A percentile compares a stretch with the other conserved stretches of the same genome.
Evolutionary conservation across 1,139 yeast genomes (phyloP).

Genomic region (Suhomyces kunorum): DNA sequence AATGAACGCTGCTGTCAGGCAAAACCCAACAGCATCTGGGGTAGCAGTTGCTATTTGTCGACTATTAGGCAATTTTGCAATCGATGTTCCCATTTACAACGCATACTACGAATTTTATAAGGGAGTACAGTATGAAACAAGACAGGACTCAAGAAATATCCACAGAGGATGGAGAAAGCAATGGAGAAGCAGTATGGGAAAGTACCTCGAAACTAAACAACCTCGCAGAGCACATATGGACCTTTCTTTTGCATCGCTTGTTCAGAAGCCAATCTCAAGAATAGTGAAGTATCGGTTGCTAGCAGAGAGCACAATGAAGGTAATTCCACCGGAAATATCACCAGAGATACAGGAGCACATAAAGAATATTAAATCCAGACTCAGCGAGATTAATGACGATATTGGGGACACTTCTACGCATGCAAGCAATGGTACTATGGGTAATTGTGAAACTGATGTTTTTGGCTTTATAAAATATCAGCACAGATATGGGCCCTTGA

Average conservation of each 20-base stretch:
- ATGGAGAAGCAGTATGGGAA: conserved; percentile 31
- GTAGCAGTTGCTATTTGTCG: conserved; percentile 18
- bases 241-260: conserved; percentile 49
- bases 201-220: conserved; percentile 46
- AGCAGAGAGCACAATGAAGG: conserved; percentile 39
- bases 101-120: conserved; percentile 46
- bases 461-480: neutral
- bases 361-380: conserved; percentile 21
- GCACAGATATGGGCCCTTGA: neutral
- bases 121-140: conserved; percentile 28
- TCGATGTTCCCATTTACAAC: conserved; percentile 37
- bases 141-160: no score
- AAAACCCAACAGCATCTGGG: conserved; percentile 1
- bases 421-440: no score
- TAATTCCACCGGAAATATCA: conserved; percentile 14
- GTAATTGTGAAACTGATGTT: neutral
- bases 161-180: conserved; percentile 1
- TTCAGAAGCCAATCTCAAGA: conserved; percentile 56
- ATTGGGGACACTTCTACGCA: no score
- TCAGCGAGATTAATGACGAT: conserved; percentile 29
- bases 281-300: conserved; percentile 53
- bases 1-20: neutral
- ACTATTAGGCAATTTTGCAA: conserved; percentile 29
- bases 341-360: conserved; percentile 12
- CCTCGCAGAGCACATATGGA: conserved; percentile 36